Conservation (phyloP, 2,329 filamentous ascomycete species). For the Orbilia blumenaviensis region DNA sequence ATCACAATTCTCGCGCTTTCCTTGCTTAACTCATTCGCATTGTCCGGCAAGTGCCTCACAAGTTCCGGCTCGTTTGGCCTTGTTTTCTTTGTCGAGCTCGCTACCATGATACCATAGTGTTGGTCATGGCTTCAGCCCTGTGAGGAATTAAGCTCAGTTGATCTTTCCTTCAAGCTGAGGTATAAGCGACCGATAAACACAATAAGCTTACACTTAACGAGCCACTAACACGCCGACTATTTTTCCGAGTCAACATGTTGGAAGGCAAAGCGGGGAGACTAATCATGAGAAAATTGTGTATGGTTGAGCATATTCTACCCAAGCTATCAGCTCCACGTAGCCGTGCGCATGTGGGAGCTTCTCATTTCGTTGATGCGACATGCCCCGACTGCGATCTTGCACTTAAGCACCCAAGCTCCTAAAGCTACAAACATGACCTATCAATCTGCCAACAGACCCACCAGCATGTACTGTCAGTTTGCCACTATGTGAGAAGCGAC, state of each 20-base stretch:
- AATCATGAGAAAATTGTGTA: not conserved
- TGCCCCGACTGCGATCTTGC: conserved; percentile 3
- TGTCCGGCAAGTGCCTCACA: conserved; percentile 10
- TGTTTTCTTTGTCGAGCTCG: conserved; percentile 22
- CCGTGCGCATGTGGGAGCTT: conserved; percentile 21
- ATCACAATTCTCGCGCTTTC: not conserved
- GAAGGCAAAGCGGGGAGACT: not conserved
- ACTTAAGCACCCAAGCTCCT: not conserved
- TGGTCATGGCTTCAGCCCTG: conserved; percentile 44
- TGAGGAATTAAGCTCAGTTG: conserved; percentile 28
- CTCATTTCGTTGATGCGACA: not conserved
- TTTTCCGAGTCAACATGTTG: conserved; percentile 25
- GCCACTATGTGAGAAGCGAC: conserved; percentile 14
- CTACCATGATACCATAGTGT: conserved; percentile 12
- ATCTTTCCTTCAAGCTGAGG: conserved; percentile 40
- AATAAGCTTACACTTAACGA: conserved; percentile 52
- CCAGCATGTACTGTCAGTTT: conserved; percentile 3
- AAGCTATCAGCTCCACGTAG: conserved; percentile 21
- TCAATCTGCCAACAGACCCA: conserved; percentile 8
- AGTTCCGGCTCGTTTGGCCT: conserved; percentile 10
- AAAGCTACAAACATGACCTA: not conserved
- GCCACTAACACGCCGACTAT: conserved; percentile 18
- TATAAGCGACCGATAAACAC: conserved; percentile 40
- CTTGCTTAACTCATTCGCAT: conserved; percentile 5
- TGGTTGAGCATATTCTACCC: not conserved